Evolutionary conservation across 2,329 filamentous ascomycete genomes (phyloP).

Genomic region (Sporothrix protearum): DNA sequence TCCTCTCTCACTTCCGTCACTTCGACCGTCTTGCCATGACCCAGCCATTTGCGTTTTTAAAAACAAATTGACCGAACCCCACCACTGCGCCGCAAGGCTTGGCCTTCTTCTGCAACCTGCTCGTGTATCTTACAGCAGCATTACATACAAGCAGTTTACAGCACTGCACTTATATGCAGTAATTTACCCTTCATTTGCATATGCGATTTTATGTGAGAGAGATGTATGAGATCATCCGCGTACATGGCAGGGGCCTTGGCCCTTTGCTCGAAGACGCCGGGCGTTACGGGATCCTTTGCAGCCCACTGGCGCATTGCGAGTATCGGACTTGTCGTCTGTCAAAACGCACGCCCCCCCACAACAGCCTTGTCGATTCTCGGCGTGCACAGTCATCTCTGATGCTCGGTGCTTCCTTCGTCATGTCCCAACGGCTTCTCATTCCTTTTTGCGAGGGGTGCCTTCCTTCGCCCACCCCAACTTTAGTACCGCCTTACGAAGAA

Average conservation of each 20-base stretch:
- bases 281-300: neutral
- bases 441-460: neutral
- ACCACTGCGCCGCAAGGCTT: constrained; percentile 14
- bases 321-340: neutral
- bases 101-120: neutral
- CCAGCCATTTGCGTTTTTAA: constrained; percentile 1
- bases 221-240: constrained; percentile 12
- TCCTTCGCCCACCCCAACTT: neutral
- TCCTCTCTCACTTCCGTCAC: neutral
- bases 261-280: neutral
- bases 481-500: neutral
- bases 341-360: neutral
- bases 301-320: neutral
- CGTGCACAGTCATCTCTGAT: too few relatives aligned
- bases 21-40: neutral
- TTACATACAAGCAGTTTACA: too few relatives aligned
- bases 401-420: neutral
- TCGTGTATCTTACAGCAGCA: neutral
- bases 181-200: too few relatives aligned
- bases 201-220: neutral
- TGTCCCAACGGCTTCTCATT: neutral
- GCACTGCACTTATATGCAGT: neutral
- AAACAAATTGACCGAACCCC: neutral
- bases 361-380: constrained; percentile 12
- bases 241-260: neutral